Conservation (phyloP, 176 grass and related monocot genomes). For the Phoenix roebelenii region DNA sequence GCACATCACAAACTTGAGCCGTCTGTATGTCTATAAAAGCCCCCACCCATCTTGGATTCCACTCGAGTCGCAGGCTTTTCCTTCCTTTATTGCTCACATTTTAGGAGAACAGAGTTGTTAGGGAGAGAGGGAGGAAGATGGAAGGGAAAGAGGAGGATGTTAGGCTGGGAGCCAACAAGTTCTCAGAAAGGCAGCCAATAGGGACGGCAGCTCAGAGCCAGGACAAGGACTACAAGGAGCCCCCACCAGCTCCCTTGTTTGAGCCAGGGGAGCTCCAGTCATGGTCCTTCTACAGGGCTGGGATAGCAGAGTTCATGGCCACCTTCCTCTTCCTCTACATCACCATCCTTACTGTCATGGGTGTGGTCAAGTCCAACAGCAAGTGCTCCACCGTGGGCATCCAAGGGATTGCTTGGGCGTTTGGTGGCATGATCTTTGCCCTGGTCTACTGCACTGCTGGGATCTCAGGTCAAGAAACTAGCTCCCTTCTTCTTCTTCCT, state of each 20-base stretch:
- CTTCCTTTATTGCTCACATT: too few relatives aligned
- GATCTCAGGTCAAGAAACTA: conserved; percentile 5
- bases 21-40: too few relatives aligned
- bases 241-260: conserved; percentile 10
- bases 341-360: conserved; percentile 20
- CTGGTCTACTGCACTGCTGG: conserved; percentile 20
- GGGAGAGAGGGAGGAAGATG: conserved; percentile 17
- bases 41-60: too few relatives aligned
- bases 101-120: not conserved
- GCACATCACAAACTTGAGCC: too few relatives aligned
- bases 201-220: conserved; percentile 38
- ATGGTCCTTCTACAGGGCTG: conserved; percentile 15
- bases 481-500: not conserved
- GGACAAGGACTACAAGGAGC: conserved; percentile 24
- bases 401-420: conserved; percentile 19
- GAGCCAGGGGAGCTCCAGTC: conserved; percentile 7
- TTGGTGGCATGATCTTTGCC: conserved; percentile 23
- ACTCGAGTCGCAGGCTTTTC: too few relatives aligned
- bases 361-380: conserved; percentile 5
- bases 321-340: conserved; percentile 22
- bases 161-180: conserved; percentile 35
- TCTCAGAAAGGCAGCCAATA: conserved; percentile 38
- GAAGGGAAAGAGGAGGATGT: conserved; percentile 49
- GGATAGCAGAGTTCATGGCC: conserved; percentile 12
- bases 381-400: conserved; percentile 14